These are phyloP conservation scores for Leptographium wingfieldii DNA, from an alignment of 2,329 filamentous ascomycete genomes.

Conservation along the genomic window DNA sequence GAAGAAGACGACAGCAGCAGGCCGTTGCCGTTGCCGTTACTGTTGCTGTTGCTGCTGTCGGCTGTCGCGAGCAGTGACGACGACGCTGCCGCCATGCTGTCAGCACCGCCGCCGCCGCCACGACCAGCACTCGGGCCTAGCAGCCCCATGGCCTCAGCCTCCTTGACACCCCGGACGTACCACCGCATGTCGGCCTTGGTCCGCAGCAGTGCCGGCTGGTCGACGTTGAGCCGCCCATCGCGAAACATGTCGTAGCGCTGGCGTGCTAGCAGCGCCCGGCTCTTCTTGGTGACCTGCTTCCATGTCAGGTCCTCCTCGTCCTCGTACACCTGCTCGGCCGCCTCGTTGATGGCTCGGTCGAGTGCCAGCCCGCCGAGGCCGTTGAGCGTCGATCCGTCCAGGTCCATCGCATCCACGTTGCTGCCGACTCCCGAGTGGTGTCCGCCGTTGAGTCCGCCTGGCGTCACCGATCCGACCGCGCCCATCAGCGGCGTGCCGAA, in stretches of 20 bases:
- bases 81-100: too few species aligned
- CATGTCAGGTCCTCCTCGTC: constrained; percentile 96
- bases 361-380: constrained; percentile 48
- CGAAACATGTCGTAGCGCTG: constrained; percentile 80
- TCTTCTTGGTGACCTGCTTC: constrained; percentile 98
- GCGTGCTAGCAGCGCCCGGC: constrained; percentile 73
- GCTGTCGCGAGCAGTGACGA: background rate
- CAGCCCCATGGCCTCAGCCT: constrained; percentile 41
- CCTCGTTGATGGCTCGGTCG: constrained; percentile 50
- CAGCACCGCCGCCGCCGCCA: background rate
- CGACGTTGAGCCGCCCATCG: constrained; percentile 68
- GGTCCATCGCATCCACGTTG: constrained; percentile 75
- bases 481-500: constrained; percentile 67
- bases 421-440: constrained; percentile 51
- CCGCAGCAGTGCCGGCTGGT: constrained; percentile 77
- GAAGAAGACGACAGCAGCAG: too few species aligned
- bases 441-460: constrained; percentile 59
- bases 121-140: constrained; percentile 7
- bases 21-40: constrained; percentile 21
- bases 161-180: constrained; percentile 68
- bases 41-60: background rate
- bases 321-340: constrained; percentile 64
- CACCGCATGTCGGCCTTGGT: constrained; percentile 82
- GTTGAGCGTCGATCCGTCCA: constrained; percentile 54
- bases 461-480: constrained; percentile 56